Evolutionary conservation across 2,329 filamentous ascomycete species (phyloP), one percentile per base, ranked within the genome.

Genomic region (Cordyceps javanica): DNA sequence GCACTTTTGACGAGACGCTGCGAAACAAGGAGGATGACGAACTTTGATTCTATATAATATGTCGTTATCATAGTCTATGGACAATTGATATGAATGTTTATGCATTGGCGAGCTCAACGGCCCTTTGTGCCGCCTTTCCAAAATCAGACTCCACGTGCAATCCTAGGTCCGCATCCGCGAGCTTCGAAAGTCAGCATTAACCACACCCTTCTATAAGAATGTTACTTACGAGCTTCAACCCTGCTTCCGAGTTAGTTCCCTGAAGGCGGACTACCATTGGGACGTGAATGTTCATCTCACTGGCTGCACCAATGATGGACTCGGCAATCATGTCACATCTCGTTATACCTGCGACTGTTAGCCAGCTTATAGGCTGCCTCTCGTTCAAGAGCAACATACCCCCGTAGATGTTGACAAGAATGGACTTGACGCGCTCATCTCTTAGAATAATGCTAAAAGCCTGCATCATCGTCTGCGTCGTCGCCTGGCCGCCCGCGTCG

Each of bases 401-500:
- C 26, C 73, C 73, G 21, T 75, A 85, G 9, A 85, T 82, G 58
- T 85, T 86, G 9, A 86, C 78, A 48, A 85, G 70, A 26, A 86
- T 73, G 4, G 88, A 85, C 64, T 83, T 86, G 8, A 95, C 89
- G 30, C 89, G 77, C 2, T 79, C 72, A 64, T 96, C 91, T 5
- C 78, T 75, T 46, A 91, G 75, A 19, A 96, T 83, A 13, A 92
- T 80, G 58, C 85, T 80, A 68, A 96, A 94, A 1, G 85, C 86
- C 57, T 83, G 83, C 67, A 87, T 86, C 63, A 96, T 90, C 0
- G 91, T 96, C 62, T 88, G 84, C 30, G 83, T 82, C 0, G 91
- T 96, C 0, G 91, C 91, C 70, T 95, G 94, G 36, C 91, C 91
- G 28, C 92, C 91, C 0, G 90, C 95, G 69, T 96, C 91, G 56